phyloP scores from a whole-genome alignment of 495 filamentous ascomycete genomes.

The Aspergillus bertholletiae region DNA sequence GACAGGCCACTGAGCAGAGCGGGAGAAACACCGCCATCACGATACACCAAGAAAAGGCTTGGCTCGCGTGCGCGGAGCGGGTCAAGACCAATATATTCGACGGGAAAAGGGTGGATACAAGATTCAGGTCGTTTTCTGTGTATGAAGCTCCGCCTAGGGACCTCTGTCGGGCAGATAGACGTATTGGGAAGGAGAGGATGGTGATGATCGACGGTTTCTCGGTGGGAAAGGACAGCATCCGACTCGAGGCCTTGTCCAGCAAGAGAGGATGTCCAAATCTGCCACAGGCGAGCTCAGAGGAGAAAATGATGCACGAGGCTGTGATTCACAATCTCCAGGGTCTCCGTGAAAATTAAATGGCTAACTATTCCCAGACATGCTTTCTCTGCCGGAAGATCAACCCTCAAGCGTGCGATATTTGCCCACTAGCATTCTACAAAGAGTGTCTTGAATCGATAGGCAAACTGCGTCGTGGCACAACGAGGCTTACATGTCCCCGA shows the following conservation, averaged over 20 bases:
- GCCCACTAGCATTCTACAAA: slow-evolving; percentile 55
- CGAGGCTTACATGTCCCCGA: slow-evolving; percentile 53
- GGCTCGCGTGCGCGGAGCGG: slow-evolving; percentile 56
- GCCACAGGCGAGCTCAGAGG: slow-evolving; percentile 36
- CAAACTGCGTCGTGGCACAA: slow-evolving; percentile 24
- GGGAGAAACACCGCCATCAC: neutral
- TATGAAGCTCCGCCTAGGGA: slow-evolving; percentile 33
- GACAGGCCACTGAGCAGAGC: neutral
- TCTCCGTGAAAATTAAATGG: neutral
- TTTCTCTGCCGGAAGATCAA: slow-evolving; percentile 52
- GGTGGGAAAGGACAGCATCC: slow-evolving; percentile 56
- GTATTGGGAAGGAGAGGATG: slow-evolving; percentile 56
- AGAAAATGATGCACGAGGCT: slow-evolving; percentile 44
- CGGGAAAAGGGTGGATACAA: slow-evolving; percentile 31
- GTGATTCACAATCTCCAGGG: slow-evolving; percentile 15
- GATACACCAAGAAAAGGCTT: slow-evolving; percentile 52
- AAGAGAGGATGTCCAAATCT: slow-evolving; percentile 42
- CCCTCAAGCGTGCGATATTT: slow-evolving; percentile 45
- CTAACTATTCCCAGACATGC: slow-evolving; percentile 39
- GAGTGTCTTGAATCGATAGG: slow-evolving; percentile 42
- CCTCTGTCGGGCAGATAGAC: slow-evolving; percentile 19
- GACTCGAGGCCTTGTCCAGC: slow-evolving; percentile 41
- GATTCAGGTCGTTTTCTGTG: slow-evolving; percentile 33
- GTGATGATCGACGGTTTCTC: slow-evolving; percentile 58
- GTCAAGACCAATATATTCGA: slow-evolving; percentile 60